Percentiles rank a stretch among this genome's conserved stretches.
Evolutionary conservation across 176 grass and related monocot species (phyloP).

Genomic region (Eragrostis nindensis): DNA sequence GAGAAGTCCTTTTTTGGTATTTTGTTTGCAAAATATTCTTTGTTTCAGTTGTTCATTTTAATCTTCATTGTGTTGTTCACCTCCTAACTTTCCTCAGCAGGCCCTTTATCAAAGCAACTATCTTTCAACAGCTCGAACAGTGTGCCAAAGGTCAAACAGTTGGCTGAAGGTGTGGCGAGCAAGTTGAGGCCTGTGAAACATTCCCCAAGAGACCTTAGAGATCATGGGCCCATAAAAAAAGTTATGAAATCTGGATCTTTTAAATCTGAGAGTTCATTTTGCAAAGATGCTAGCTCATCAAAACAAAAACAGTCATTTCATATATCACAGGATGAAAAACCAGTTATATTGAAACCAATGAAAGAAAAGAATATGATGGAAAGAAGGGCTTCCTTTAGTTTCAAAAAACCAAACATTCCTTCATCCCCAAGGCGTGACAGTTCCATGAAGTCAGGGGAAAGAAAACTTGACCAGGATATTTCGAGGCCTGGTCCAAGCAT

Average conservation of each 20-base stretch:
- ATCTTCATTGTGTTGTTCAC: constrained; percentile 35
- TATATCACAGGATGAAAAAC: constrained; percentile 56
- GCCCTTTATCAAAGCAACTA: constrained; percentile 72
- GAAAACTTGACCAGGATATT: constrained; percentile 46
- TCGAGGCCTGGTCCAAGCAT: constrained; percentile 50
- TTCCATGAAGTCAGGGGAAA: constrained; percentile 52
- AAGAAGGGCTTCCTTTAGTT: constrained; percentile 60
- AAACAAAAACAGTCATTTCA: constrained; percentile 59
- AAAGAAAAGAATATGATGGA: constrained; percentile 61
- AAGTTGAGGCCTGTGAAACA: constrained; percentile 58
- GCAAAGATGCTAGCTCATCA: constrained; percentile 37
- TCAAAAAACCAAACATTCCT: constrained; percentile 53
- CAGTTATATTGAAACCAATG: constrained; percentile 47
- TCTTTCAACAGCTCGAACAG: constrained; percentile 65
- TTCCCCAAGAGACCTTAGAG: constrained; percentile 50
- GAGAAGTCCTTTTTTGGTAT: constrained; percentile 20
- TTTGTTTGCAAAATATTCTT: constrained; percentile 21
- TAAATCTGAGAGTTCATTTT: constrained; percentile 54
- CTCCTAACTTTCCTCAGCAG: constrained; percentile 49
- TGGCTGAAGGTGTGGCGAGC: constrained; percentile 49
- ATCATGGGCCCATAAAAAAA: constrained; percentile 52
- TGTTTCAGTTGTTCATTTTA: constrained; percentile 24
- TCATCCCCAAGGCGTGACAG: constrained; percentile 49
- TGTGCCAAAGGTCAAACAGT: constrained; percentile 77
- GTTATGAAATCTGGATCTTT: constrained; percentile 60